phyloP scores from a whole-genome alignment of 768 basidiomycete species.

The Kwoniella sp. region DNA sequence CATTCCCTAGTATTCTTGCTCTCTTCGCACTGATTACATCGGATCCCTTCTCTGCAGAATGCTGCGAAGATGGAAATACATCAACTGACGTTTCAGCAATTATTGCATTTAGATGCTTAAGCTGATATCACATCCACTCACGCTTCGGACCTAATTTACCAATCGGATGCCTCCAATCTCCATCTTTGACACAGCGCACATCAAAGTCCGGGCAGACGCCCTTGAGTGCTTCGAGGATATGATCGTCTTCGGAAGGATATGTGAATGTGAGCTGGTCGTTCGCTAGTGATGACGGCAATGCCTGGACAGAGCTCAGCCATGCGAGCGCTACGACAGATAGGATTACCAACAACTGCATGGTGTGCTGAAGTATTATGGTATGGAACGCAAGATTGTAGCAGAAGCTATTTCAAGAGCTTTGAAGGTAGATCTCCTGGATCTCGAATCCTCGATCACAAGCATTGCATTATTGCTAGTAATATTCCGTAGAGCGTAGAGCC shows the following conservation, averaged over 20 bases:
- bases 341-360: background rate
- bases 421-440: too few species aligned
- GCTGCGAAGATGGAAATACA: conserved; percentile 18
- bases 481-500: too few species aligned
- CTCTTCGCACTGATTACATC: conserved; percentile 47
- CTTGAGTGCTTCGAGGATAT: background rate
- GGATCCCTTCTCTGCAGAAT: conserved; percentile 39
- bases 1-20: conserved; percentile 37
- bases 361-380: background rate
- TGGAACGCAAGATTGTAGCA: too few species aligned
- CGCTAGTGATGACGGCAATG: background rate
- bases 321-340: background rate
- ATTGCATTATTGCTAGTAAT: too few species aligned
- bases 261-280: background rate
- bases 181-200: conserved; percentile 41
- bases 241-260: background rate
- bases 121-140: too few species aligned
- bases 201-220: conserved; percentile 39
- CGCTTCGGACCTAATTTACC: conserved; percentile 34
- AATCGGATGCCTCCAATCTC: conserved; percentile 42
- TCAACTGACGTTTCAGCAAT: too few species aligned
- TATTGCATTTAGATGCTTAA: too few species aligned
- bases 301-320: background rate
- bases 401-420: too few species aligned
- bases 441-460: too few species aligned